Base-by-base conservation (phyloP, 2,329 filamentous ascomycete species). In the Aureobasidium melanogenum region DNA sequence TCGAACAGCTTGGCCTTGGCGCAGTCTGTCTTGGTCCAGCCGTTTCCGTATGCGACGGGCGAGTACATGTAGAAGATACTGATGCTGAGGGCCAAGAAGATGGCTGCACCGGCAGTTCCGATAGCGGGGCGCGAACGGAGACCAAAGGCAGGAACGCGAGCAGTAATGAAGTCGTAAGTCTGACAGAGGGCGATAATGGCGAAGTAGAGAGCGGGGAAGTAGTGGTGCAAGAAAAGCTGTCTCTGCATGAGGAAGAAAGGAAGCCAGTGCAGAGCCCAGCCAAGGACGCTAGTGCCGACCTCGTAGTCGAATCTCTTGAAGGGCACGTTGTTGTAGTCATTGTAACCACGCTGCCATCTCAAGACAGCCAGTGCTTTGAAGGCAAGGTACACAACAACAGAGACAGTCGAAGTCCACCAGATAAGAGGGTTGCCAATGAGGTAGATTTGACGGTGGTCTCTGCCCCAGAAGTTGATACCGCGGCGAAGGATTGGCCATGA, bases 291-390 rank as follows among this genome's bases (percentile, higher is more conserved):
- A 58, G 86, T 90, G 64, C 94, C 94, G 63, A 97, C 85, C 76
- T 99, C 94, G 71, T 97, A 97, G 76, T 97, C 94, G 74, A 97
- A 99, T 61, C 94, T 90, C 79, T 96, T 96, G 82, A 97, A 96
- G 41, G 83, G 88, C 52, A 85, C 74, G 72, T 88, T 86, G 63
- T 82, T 77, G 75, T 99, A 97, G 76, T 99, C 94, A 67, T 84
- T 83, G 81, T 81, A 97, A 73, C 86, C 92, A 70, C 94, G 88
- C 78, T 99, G 94, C 94, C 94, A 99, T 67, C 94, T 85, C 60
- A 99, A 82, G 61, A 96, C 77, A 10, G 94, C 88, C 58, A 99
- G 77, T 39, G 81, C 92, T 80, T 97, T 97, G 83, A 97, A 93
- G 26, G 86, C 70, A 38, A 87, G 75, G 73, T 96, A 99, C 41